Evolutionary conservation across 345 rosid genomes (phyloP), one percentile per base, ranked within the genome.

Genomic region (Moricandia arvensis): DNA sequence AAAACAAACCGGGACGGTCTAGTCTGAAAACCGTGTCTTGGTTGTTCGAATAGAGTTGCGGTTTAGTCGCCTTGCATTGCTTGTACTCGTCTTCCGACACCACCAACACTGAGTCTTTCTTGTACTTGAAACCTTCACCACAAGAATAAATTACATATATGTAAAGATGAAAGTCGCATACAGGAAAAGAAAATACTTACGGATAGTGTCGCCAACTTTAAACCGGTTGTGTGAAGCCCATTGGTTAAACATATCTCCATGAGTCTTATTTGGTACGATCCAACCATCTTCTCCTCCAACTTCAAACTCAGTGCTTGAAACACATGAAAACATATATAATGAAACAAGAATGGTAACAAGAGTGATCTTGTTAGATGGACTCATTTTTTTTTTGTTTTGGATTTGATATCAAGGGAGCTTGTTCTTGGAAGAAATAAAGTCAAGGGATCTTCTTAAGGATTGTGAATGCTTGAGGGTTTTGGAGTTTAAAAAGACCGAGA

Each of bases 151-250:
- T 51, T n/a, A 63, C 63, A 26, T 15, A 29, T 59, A 18, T 68
- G 59, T 21, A 59, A 59, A 34, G 51, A 72, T 45, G 37, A 45
- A 64, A 26, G 11, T 18, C 8, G 16, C 29, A 21, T 15, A 29
- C 6, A 41, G 30, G 31, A 12, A 33, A 5, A 29, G 18, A 26
- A 15, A 7, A 17, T 2, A 79, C 91, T 82, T 85, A 88, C 95
- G 87, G 68, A 88, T 26, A 8, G 87, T 74, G 64, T 93, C 98
- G 1, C 83, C 80, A 53, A 86, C 77, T 75, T 83, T 83, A 80
- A 93, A 91, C 66, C 97, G 88, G 71, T 91, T 86, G 5, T 77
- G 59, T 7, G 97, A 88, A 10, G 97, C 97, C 97, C 97, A 93
- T 17, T 83, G 61, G 73, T 93, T 93, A 85, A 84, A 93, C 72